Conservation (phyloP, 1,284 basidiomycete species). For the Ceratobasidium theobromae region DNA sequence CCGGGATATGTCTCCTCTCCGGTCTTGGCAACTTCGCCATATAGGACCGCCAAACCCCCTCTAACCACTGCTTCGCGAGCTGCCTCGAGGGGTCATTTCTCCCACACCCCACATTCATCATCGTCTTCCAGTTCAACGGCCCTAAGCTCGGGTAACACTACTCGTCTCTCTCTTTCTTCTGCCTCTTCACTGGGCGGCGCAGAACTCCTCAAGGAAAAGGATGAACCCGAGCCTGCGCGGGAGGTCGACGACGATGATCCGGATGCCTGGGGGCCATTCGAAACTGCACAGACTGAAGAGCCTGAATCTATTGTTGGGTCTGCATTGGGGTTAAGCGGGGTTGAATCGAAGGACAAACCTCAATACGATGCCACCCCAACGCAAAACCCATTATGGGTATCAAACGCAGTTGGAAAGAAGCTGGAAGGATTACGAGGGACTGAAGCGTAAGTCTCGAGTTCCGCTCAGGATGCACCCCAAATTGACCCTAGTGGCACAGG, state of each 20-base stretch:
- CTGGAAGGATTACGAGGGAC: constrained; percentile 59
- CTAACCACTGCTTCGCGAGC: constrained; percentile 23
- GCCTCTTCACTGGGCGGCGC: constrained; percentile 4
- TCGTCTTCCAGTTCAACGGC: constrained; percentile 21
- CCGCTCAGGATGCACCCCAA: constrained; percentile 19
- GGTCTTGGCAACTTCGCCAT: constrained; percentile 33
- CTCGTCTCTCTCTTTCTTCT: constrained; percentile 6
- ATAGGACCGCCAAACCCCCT: constrained; percentile 33
- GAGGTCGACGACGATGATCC: constrained; percentile 37
- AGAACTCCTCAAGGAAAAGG: constrained; percentile 26
- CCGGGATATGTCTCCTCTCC: constrained; percentile 38
- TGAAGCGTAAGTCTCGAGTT: constrained; percentile 50
- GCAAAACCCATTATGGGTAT: too few species aligned
- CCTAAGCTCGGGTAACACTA: constrained; percentile 8
- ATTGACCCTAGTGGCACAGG: constrained; percentile 35
- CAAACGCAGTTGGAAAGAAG: too few species aligned
- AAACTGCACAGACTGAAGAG: constrained; percentile 37
- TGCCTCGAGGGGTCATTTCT: constrained; percentile 11
- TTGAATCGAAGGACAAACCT: constrained; percentile 15
- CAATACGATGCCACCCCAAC: neutral
- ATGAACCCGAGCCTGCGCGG: constrained; percentile 30
- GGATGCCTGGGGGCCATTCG: constrained; percentile 40
- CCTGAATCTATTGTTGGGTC: constrained; percentile 48
- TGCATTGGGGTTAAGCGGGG: constrained; percentile 47
- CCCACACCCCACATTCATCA: constrained; percentile 7